These are phyloP conservation scores for Vigna radiata DNA, from an alignment of 306 rosid genomes.

Conservation along the genomic window DNA sequence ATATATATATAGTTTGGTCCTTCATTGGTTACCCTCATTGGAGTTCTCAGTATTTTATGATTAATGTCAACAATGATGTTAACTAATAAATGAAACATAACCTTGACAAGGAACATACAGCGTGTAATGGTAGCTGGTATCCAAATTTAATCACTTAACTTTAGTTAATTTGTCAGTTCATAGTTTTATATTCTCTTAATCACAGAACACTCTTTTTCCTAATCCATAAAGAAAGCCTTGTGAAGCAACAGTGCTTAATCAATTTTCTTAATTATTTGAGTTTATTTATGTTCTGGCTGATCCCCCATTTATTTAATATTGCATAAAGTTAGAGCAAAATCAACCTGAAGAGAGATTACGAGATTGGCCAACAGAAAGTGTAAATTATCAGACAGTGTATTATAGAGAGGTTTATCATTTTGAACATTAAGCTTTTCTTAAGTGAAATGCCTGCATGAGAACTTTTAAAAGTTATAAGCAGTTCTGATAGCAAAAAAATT, in stretches of 20 bases:
- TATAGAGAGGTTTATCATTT: conserved; percentile 16
- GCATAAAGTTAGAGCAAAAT: conserved; percentile 32
- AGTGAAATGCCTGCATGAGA: conserved; percentile 42
- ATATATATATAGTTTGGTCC: not conserved
- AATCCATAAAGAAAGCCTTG: conserved; percentile 20
- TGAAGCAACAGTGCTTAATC: conserved; percentile 25
- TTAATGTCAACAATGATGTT: conserved; percentile 11
- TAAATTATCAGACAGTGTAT: conserved; percentile 10
- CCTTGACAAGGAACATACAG: conserved; percentile 45
- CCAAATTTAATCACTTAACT: not conserved
- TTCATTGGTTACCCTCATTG: conserved; percentile 23
- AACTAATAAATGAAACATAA: conserved; percentile 26
- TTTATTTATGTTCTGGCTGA: conserved; percentile 9
- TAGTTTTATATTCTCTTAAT: conserved; percentile 5
- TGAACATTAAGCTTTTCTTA: conserved; percentile 33
- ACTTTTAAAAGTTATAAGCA: conserved; percentile 30
- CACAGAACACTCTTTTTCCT: not conserved
- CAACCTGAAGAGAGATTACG: too few species aligned
- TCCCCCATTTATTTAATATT: conserved; percentile 11
- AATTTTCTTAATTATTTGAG: conserved; percentile 20
- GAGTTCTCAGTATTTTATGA: conserved; percentile 9
- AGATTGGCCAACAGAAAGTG: too few species aligned
- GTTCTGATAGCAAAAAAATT: not conserved
- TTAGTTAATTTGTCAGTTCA: conserved; percentile 1
- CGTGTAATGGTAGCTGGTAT: conserved; percentile 29